These are phyloP conservation scores for Populus deltoides DNA, from an alignment of 345 rosid genomes.

Conservation along the genomic window DNA sequence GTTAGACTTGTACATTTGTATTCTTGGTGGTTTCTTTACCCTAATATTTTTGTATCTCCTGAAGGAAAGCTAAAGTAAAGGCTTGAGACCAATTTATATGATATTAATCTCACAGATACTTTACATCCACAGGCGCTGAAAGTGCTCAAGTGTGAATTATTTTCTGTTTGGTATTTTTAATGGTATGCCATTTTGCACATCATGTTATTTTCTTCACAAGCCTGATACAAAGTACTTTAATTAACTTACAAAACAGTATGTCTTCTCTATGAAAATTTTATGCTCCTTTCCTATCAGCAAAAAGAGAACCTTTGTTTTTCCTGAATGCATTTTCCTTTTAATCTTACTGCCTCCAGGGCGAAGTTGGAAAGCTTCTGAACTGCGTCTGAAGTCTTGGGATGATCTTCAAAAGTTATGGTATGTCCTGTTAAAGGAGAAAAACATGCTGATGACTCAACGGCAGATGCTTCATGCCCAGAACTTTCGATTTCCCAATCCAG, in stretches of 20 bases:
- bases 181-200: not conserved
- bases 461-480: conserved; percentile 94
- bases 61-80: no score
- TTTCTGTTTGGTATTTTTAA: not conserved
- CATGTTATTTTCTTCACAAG: not conserved
- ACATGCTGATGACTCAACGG: conserved; percentile 94
- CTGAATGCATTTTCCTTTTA: not conserved
- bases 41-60: not conserved
- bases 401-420: conserved; percentile 91
- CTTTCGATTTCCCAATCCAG: conserved; percentile 87
- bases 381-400: conserved; percentile 90
- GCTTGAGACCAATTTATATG: not conserved
- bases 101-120: not conserved
- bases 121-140: not conserved
- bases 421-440: conserved; percentile 87
- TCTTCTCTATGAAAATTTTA: not conserved
- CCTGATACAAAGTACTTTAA: not conserved
- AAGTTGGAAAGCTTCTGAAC: conserved; percentile 92
- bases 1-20: not conserved
- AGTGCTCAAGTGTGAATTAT: not conserved
- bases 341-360: conserved; percentile 52
- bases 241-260: not conserved
- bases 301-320: not conserved
- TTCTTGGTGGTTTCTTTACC: not conserved
- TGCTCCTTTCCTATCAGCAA: not conserved